Evolutionary conservation across 768 basidiomycete species (phyloP).

Genomic region (Agrocybe chaxingu): DNA sequence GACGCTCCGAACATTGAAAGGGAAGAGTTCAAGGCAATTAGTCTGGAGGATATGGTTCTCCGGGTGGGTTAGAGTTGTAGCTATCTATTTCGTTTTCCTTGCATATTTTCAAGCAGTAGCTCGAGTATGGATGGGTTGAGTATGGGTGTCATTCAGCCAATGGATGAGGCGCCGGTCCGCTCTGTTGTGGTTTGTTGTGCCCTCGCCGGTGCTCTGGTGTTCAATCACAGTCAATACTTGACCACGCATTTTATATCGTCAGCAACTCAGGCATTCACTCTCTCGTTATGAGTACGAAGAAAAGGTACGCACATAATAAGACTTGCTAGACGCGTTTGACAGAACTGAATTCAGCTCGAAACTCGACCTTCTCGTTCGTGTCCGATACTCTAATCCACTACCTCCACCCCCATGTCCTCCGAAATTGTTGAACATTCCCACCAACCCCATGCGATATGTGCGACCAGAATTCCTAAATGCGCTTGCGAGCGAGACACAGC

Average conservation of each 20-base stretch:
- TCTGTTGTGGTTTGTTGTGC: conserved; percentile 13
- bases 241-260: too few species aligned
- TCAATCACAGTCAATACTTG: neutral
- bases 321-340: neutral
- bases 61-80: conserved; percentile 33
- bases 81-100: neutral
- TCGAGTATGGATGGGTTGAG: neutral
- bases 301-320: conserved; percentile 15
- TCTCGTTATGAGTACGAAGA: conserved; percentile 20
- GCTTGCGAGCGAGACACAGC: conserved; percentile 73
- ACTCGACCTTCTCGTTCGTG: conserved; percentile 88
- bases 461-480: conserved; percentile 81
- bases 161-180: neutral
- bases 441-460: conserved; percentile 84
- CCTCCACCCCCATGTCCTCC: conserved; percentile 97
- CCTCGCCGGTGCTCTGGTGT: neutral
- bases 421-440: conserved; percentile 89
- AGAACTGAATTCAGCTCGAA: conserved; percentile 40
- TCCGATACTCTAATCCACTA: conserved; percentile 91
- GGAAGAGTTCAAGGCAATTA: conserved; percentile 71
- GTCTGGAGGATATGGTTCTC: conserved; percentile 85
- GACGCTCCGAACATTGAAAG: conserved; percentile 42
- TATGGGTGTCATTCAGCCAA: too few species aligned
- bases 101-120: neutral
- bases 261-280: neutral